Percentiles rank a stretch among this genome's conserved stretches.
Conservation (phyloP, 2,329 filamentous ascomycete species). For the Fusarium bulbicola region DNA sequence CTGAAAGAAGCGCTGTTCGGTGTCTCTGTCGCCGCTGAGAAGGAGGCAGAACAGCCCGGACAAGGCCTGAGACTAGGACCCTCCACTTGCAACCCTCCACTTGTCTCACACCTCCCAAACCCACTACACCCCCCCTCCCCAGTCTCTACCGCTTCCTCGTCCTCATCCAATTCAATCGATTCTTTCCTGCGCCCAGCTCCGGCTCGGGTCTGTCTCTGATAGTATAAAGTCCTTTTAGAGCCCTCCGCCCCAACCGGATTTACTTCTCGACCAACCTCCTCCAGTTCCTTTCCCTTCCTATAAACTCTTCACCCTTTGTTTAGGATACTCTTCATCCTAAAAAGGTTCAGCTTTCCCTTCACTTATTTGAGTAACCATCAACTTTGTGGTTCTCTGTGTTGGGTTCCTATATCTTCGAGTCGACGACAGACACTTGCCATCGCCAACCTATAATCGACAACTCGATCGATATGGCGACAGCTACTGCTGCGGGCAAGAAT, state of each 20-base stretch:
- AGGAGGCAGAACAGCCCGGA: background rate
- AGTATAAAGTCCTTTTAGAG: slow-evolving; percentile 43
- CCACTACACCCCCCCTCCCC: slow-evolving; percentile 24
- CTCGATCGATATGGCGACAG: slow-evolving; percentile 48
- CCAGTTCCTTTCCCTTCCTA: slow-evolving; percentile 9
- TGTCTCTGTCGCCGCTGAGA: slow-evolving; percentile 12
- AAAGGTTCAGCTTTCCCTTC: slow-evolving; percentile 25
- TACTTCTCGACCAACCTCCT: slow-evolving; percentile 24
- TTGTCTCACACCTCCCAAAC: slow-evolving; percentile 36
- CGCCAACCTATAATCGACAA: slow-evolving; percentile 11
- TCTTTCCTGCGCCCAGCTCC: slow-evolving; percentile 30
- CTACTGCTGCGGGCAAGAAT: slow-evolving; percentile 49
- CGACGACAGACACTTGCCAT: slow-evolving; percentile 28
- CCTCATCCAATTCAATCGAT: slow-evolving; percentile 23
- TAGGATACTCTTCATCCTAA: slow-evolving; percentile 32
- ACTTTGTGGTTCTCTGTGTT: slow-evolving; percentile 34
- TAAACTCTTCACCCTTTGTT: slow-evolving; percentile 10
- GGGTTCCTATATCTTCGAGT: slow-evolving; percentile 11
- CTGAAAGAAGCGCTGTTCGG: slow-evolving; percentile 12
- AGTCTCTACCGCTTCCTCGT: slow-evolving; percentile 29
- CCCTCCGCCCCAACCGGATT: slow-evolving; percentile 38
- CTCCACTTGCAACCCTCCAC: slow-evolving; percentile 37
- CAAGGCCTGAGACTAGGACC: background rate
- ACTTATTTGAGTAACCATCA: slow-evolving; percentile 28
- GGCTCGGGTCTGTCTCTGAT: slow-evolving; percentile 38